Evolutionary conservation across 2,329 filamentous ascomycete species (phyloP), one percentile per base, ranked within the genome.

Genomic region (Penicillium sp.): DNA sequence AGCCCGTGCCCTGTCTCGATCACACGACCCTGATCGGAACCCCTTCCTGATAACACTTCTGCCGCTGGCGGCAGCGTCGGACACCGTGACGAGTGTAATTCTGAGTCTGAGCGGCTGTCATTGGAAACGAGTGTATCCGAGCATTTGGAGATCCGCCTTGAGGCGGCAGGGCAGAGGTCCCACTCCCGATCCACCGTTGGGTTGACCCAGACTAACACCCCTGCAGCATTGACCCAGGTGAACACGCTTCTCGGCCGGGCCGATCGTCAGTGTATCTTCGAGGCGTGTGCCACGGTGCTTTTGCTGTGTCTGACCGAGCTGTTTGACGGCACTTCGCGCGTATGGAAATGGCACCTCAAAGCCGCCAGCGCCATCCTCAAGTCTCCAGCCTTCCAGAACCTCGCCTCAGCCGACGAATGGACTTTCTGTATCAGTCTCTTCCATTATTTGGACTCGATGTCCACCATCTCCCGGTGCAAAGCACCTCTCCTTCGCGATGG

Each of bases 261-360:
- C 2, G 60, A 63, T 46, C 44, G 43, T 5, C 53, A 73, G 20
- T 68, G 69, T 1, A 68, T 71, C 10, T 70, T 75, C 0, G 68
- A 74, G 45, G 71, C 73, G 9, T 72, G 75, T 18, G 67, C 69
- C 2, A 68, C 71, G 14, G 70, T 73, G n/a, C 63, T 76, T 13
- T 48, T 76, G 9, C 66, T 76, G 0, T 76, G 72, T 50, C 70
- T 76, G 63, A 74, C 74, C 4, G 74, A 76, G 50, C 56, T 76
- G 8, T 75, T 75, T 20, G 74, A 76, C 48, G 72, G 74, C 35
- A 69, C 72, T 2, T 74, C 72, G 14, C 63, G 69, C 30, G 69
- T 70, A 2, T 76, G 74, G 74, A 72, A 74, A 59, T 67, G 74
- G 47, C 74, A 76, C 50, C 64, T 76, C 16, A 70, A 73, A 46